These are phyloP conservation scores for Phytopythium ostracodes DNA, from an alignment of 352 stramenopile species.

Conservation along the genomic window DNA sequence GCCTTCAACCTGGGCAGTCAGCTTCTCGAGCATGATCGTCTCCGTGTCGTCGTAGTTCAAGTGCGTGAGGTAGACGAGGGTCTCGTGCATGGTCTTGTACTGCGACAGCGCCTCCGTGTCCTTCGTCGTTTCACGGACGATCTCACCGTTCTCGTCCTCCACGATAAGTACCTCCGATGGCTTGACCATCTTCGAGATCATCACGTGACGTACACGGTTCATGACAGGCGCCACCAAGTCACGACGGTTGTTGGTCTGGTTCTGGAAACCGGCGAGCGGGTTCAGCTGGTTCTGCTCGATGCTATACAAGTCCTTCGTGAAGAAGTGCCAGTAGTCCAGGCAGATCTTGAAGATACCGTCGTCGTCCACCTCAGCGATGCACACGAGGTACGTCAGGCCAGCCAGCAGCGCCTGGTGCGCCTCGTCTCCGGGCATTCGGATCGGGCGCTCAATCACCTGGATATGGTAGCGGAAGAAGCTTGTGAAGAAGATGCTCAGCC, in stretches of 20 bases:
- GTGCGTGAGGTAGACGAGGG: slow-evolving; percentile 99
- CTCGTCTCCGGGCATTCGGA: slow-evolving; percentile 72
- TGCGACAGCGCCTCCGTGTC: slow-evolving; percentile 99
- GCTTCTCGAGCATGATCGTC: slow-evolving; percentile 98
- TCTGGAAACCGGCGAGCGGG: slow-evolving; percentile 56
- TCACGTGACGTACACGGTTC: slow-evolving; percentile 94
- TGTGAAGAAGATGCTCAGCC: slow-evolving; percentile 96
- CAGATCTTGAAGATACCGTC: slow-evolving; percentile 99
- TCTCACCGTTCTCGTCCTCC: slow-evolving; percentile 98
- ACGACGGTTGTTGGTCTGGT: slow-evolving; percentile 45
- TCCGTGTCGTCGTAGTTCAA: slow-evolving; percentile 99
- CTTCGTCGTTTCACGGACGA: slow-evolving; percentile 97
- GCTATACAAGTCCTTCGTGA: slow-evolving; percentile 96
- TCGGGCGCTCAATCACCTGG: slow-evolving; percentile 91
- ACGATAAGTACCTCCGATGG: slow-evolving; percentile 99
- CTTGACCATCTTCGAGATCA: slow-evolving; percentile 99
- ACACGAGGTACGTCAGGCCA: slow-evolving; percentile 92
- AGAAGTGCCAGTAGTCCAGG: slow-evolving; percentile 97
- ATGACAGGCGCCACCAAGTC: slow-evolving; percentile 86
- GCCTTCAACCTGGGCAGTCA: slow-evolving; percentile 90
- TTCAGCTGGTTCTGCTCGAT: slow-evolving; percentile 79
- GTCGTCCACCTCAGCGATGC: slow-evolving; percentile 90
- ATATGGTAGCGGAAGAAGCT: slow-evolving; percentile 95
- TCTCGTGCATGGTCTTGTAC: slow-evolving; percentile 99
- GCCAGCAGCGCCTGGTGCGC: slow-evolving; percentile 89